Conservation (phyloP, 148 eudicot genomes). For the Camellia granthamiana region DNA sequence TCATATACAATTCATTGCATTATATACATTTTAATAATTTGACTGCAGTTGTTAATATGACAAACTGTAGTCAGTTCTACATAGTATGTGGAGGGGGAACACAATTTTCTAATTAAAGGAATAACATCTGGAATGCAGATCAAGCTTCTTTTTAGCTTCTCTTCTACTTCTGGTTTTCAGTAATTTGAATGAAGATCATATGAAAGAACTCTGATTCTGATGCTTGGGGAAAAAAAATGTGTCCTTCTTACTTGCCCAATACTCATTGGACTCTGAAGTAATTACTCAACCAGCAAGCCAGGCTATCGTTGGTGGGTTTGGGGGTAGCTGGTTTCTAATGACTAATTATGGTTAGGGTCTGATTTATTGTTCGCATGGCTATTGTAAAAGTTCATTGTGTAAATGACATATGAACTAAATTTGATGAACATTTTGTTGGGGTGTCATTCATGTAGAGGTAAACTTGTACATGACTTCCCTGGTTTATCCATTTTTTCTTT, state of each 20-base stretch:
- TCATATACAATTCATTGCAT: background rate
- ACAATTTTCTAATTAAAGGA: background rate
- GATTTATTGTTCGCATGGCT: background rate
- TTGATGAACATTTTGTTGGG: background rate
- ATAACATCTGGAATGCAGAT: too few species aligned
- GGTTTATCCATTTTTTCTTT: background rate
- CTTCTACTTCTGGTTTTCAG: background rate
- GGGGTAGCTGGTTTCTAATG: background rate
- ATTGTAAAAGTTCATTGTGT: background rate
- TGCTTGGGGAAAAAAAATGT: background rate
- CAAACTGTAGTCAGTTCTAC: background rate
- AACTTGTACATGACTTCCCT: background rate
- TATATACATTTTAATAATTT: background rate
- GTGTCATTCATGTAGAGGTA: background rate
- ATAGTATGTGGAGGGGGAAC: background rate
- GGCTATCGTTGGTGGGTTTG: background rate
- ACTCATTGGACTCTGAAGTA: background rate
- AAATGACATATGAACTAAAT: background rate
- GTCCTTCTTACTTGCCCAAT: background rate
- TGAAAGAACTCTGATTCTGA: background rate
- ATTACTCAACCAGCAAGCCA: background rate
- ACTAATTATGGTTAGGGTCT: too few species aligned
- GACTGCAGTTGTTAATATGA: slow-evolving; percentile 4
- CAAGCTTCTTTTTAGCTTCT: background rate
- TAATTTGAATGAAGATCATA: background rate